Evolutionary conservation across 2,329 filamentous ascomycete genomes (phyloP), one percentile per base, ranked within the genome.

Genomic region (Aspergillus thermomutatus): DNA sequence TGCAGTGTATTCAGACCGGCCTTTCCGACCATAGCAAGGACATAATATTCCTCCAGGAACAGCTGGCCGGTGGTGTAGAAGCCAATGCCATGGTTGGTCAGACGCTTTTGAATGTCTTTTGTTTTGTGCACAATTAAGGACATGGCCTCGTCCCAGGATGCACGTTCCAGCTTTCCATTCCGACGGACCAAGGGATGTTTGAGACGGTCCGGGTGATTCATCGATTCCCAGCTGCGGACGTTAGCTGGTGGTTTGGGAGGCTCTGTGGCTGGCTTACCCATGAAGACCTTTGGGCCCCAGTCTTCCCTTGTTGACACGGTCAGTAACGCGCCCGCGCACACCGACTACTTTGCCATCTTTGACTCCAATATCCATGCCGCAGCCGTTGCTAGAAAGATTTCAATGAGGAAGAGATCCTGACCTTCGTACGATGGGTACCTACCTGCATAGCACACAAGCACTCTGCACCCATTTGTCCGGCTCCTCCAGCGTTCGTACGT

Each of bases 1-100:
- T 75, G 72, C 23, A 75, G 56, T 1, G 72, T 75, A 55, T 74
- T 66, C 14, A 75, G 57, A 0, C 74, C 73, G 3, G 69, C 72
- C 52, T 76, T 76, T 4, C 74, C 72, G 10, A 75, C 61, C 49
- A 75, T 60, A 1, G 72, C 72, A n/a, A 75, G 60, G 37, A 71
- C 72, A 60, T 75, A 75, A 52, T 75, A 76, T 55, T 75, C 72
- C 54, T 75, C 74, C 9, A 75, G 63, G 52, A 75, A 72, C 11
- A 75, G 57, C 61, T 76, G 72, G 1, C 73, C 73, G 21, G 64
- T 66, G 9, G 73, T 75, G 59, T 75, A 75, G 56, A 76, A 75
- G 3, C 66, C 72, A 52, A 75, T 75, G 26, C 69, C 71, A 64
- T 75, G 73, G 50, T 66, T 69, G 0, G 71, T 73, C 27, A 75